These are phyloP conservation scores for Coemansia sp. DNA, from an alignment of 192 early-diverging fungal species.

Conservation along the genomic window DNA sequence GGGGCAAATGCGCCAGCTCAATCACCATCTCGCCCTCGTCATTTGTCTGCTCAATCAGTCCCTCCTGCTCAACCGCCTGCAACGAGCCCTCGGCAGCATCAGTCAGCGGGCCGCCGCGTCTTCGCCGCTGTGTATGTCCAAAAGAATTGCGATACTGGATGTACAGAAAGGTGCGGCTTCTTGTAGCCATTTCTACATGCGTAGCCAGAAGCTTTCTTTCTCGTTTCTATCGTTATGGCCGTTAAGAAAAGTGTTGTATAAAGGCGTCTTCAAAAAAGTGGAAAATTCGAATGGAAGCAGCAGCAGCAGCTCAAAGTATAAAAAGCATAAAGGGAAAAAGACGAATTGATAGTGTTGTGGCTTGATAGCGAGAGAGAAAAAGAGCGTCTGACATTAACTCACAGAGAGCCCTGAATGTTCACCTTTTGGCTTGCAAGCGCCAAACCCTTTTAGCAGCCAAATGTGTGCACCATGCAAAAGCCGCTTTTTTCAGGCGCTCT, in stretches of 20 bases:
- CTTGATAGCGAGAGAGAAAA: background rate
- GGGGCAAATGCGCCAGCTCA: constrained; percentile 85
- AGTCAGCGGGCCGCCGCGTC: constrained; percentile 24
- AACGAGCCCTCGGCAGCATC: constrained; percentile 12
- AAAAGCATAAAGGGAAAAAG: background rate
- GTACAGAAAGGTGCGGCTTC: constrained; percentile 89
- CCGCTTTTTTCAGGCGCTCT: background rate
- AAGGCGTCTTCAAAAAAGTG: background rate
- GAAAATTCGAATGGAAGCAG: background rate
- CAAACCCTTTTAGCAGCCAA: too few relatives aligned
- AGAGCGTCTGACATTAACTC: too few relatives aligned
- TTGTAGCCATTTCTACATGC: constrained; percentile 68
- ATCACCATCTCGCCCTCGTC: constrained; percentile 81
- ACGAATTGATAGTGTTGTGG: background rate
- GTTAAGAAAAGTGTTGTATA: background rate
- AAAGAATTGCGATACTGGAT: constrained; percentile 92
- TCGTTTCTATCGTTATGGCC: background rate
- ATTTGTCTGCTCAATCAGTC: constrained; percentile 61
- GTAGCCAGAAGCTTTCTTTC: background rate
- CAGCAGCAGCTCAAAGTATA: background rate
- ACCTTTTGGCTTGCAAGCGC: too few relatives aligned
- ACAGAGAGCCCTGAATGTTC: background rate
- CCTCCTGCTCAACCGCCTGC: constrained; percentile 30
- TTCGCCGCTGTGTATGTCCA: constrained; percentile 59
- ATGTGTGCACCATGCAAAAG: too few relatives aligned